These are phyloP conservation scores for Picea mariana DNA, from an alignment of 83 land plant species.

Conservation along the genomic window DNA sequence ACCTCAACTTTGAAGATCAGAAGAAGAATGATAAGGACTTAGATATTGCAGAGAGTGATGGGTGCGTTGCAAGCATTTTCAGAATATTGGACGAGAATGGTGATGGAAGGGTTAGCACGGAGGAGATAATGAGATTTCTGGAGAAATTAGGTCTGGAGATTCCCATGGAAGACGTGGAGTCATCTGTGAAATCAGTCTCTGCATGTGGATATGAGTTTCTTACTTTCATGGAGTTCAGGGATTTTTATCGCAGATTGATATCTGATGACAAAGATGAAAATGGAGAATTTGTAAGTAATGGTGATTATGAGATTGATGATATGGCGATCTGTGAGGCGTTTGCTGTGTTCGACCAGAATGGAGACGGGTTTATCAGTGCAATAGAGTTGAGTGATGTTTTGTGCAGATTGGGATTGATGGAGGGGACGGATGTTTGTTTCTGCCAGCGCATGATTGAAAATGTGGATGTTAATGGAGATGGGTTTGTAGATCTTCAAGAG, in stretches of 20 bases:
- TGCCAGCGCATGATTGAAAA: slow-evolving; percentile 38
- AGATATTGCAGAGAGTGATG: background rate
- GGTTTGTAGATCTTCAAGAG: slow-evolving; percentile 34
- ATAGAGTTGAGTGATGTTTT: slow-evolving; percentile 36
- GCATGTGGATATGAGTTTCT: background rate
- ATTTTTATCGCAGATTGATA: background rate
- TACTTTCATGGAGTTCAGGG: background rate
- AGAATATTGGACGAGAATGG: slow-evolving; percentile 5
- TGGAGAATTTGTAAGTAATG: background rate
- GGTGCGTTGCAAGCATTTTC: background rate
- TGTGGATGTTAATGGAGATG: slow-evolving; percentile 45
- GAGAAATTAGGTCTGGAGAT: background rate
- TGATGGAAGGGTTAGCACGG: slow-evolving; percentile 11
- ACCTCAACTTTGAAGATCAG: background rate
- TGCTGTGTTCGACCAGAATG: slow-evolving; percentile 41
- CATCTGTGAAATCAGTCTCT: background rate
- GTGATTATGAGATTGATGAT: background rate
- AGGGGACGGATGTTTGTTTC: slow-evolving; percentile 17
- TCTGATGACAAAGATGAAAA: background rate
- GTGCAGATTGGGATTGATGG: slow-evolving; percentile 15
- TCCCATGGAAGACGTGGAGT: background rate
- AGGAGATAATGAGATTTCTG: background rate
- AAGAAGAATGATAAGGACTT: background rate
- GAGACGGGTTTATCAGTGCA: slow-evolving; percentile 45
- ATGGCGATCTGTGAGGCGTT: slow-evolving; percentile 25